phyloP scores from a whole-genome alignment of 208 protist genomes.

The Herpetomonas tarakana region DNA sequence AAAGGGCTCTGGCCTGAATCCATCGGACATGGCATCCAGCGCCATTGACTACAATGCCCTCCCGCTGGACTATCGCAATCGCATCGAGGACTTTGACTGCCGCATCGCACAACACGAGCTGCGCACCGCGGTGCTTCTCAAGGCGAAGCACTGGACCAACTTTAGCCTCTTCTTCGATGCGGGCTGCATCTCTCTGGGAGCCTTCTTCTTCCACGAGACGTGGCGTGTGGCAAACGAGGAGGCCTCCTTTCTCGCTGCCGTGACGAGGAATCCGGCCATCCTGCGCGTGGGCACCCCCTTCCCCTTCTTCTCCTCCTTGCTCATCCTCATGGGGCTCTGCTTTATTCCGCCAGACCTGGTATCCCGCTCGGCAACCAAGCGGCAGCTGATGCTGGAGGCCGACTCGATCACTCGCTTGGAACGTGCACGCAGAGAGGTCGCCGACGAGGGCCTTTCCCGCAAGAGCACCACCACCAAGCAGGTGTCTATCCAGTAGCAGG shows the following conservation, averaged over 20 bases:
- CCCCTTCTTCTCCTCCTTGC: slow-evolving; percentile 24
- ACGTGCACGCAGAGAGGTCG: slow-evolving; percentile 6
- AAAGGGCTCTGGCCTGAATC: not conserved
- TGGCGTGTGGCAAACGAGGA: slow-evolving; percentile 23
- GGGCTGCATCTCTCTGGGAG: slow-evolving; percentile 7
- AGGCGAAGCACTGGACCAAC: slow-evolving; percentile 11
- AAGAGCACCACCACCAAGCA: slow-evolving; percentile 7
- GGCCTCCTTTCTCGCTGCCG: slow-evolving; percentile 20
- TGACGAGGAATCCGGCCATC: slow-evolving; percentile 31
- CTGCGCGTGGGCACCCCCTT: slow-evolving; percentile 34
- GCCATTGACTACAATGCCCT: slow-evolving; percentile 2
- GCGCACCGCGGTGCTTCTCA: slow-evolving; percentile 15
- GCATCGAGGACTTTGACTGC: slow-evolving; percentile 25
- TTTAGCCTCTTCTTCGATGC: slow-evolving; percentile 19
- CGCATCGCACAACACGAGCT: slow-evolving; percentile 17
- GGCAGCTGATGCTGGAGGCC: slow-evolving; percentile 18
- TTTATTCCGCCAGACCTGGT: slow-evolving; percentile 28
- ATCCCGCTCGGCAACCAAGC: slow-evolving; percentile 15
- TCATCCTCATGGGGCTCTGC: slow-evolving; percentile 22
- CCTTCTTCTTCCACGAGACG: slow-evolving; percentile 20
- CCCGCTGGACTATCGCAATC: slow-evolving; percentile 24
- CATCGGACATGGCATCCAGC: not conserved
- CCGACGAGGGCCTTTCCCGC: slow-evolving; percentile 10
- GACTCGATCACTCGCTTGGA: slow-evolving; percentile 13
- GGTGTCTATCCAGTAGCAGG: slow-evolving; percentile 11